Evolutionary conservation across 2,329 filamentous ascomycete genomes (phyloP).

Genomic region (Diplocarpon rosae): DNA sequence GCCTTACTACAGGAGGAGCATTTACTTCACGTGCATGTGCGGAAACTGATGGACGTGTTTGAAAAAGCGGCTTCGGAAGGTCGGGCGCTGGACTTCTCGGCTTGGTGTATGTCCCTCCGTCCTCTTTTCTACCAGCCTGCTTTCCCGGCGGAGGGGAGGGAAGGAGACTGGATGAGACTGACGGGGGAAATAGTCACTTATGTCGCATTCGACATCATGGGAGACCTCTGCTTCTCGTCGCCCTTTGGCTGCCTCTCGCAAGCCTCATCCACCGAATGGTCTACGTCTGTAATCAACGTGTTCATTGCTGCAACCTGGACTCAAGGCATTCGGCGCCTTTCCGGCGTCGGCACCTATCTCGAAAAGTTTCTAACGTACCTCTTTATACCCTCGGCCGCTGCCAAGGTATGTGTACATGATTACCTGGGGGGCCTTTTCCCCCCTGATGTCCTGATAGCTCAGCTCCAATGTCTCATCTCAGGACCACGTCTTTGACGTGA

Average conservation of each 20-base stretch:
- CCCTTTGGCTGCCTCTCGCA: not conserved
- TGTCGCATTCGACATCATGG: constrained; percentile 1
- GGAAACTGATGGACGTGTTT: not conserved
- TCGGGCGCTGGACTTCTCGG: not conserved
- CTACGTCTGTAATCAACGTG: constrained; percentile 5
- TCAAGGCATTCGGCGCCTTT: constrained; percentile 1
- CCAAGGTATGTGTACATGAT: not conserved
- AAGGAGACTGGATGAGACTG: not conserved
- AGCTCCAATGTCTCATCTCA: too few relatives aligned
- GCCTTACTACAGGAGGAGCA: not conserved
- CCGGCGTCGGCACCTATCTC: constrained; percentile 2
- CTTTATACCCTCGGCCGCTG: constrained; percentile 2
- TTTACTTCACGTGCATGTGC: not conserved
- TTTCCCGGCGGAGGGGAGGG: too few relatives aligned
- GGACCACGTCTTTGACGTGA: too few relatives aligned
- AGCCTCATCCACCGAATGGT: constrained; percentile 3
- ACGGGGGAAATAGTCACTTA: not conserved
- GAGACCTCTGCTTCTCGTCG: not conserved
- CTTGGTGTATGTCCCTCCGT: not conserved
- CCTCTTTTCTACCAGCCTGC: too few relatives aligned
- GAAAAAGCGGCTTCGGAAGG: not conserved
- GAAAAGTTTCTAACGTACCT: constrained; percentile 1
- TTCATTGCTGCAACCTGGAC: constrained; percentile 5
- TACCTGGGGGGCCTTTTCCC: too few relatives aligned
- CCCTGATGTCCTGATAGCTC: too few relatives aligned